Conservation (phyloP, 768 basidiomycete species). For the Kwoniella sp. region DNA sequence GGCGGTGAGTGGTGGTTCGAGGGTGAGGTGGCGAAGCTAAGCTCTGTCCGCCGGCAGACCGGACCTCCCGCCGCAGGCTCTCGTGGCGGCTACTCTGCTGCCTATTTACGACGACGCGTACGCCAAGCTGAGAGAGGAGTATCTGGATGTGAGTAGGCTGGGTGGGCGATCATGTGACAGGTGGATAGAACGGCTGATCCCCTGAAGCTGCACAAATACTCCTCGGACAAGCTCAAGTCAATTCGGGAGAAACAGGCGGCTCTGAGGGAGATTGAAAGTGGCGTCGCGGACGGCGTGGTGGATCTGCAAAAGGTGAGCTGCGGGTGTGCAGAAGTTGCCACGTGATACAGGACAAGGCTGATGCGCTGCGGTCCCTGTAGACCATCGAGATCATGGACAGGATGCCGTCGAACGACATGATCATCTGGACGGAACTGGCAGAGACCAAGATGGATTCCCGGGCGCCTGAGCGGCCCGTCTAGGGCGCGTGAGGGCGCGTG, state of each 20-base stretch:
- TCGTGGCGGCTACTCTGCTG: constrained; percentile 40
- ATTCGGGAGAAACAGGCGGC: constrained; percentile 27
- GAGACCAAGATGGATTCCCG: constrained; percentile 14
- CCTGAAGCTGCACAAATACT: constrained; percentile 38
- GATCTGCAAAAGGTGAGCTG: constrained; percentile 42
- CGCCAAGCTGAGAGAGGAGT: constrained; percentile 35
- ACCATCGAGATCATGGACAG: constrained; percentile 14
- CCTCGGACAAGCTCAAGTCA: constrained; percentile 21
- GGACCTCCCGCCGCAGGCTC: constrained; percentile 37
- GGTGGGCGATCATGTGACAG: not conserved
- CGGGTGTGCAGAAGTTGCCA: not conserved
- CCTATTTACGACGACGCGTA: constrained; percentile 46
- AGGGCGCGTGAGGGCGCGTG: too few species aligned
- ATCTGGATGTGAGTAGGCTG: constrained; percentile 29
- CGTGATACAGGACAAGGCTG: too few species aligned
- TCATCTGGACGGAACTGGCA: constrained; percentile 12
- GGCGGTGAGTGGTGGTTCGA: constrained; percentile 35
- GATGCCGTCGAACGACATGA: constrained; percentile 16
- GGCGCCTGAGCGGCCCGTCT: constrained; percentile 13
- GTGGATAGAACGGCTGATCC: not conserved
- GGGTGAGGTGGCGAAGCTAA: not conserved
- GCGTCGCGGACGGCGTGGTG: constrained; percentile 30
- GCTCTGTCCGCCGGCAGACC: constrained; percentile 19
- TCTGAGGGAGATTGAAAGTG: constrained; percentile 24
- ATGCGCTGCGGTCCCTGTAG: not conserved